These are phyloP conservation scores for Trichosanthes truncata DNA, from an alignment of 306 rosid genomes.

Conservation along the genomic window DNA sequence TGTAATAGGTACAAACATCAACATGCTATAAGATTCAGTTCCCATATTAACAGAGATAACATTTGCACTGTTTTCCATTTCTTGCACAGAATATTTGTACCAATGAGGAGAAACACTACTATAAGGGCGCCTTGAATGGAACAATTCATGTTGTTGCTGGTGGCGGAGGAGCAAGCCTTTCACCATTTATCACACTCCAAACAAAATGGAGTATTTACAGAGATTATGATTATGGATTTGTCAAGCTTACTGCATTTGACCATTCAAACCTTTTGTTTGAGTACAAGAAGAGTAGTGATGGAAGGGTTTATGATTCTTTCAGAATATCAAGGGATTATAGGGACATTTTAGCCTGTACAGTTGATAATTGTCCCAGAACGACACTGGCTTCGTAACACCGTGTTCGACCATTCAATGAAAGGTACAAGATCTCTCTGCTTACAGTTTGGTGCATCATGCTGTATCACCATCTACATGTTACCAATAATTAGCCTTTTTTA, in stretches of 20 bases:
- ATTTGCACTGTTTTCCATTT: neutral
- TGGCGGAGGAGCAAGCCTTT: constrained; percentile 84
- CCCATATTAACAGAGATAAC: neutral
- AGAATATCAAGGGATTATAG: constrained; percentile 61
- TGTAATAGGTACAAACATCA: neutral
- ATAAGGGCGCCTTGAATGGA: constrained; percentile 66
- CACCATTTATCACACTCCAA: constrained; percentile 48
- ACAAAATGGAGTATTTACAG: constrained; percentile 73
- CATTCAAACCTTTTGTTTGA: constrained; percentile 83
- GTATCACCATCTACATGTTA: neutral
- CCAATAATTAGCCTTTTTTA: neutral
- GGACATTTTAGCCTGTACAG: constrained; percentile 73
- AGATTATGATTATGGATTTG: constrained; percentile 76
- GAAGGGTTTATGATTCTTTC: constrained; percentile 74
- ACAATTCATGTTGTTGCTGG: constrained; percentile 91
- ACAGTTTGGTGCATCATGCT: neutral
- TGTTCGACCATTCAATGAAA: constrained; percentile 14
- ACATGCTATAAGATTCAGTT: neutral
- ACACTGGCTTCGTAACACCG: constrained; percentile 54
- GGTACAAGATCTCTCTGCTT: constrained; percentile 13
- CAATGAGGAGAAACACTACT: constrained; percentile 49
- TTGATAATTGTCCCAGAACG: constrained; percentile 54
- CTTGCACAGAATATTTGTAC: constrained; percentile 67
- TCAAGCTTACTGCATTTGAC: constrained; percentile 76
- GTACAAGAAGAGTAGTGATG: constrained; percentile 92